A percentile compares a stretch with the other conserved stretches of the same genome.
phyloP scores from a whole-genome alignment of 108 stramenopile genomes.

The Skeletonema marinoi region DNA sequence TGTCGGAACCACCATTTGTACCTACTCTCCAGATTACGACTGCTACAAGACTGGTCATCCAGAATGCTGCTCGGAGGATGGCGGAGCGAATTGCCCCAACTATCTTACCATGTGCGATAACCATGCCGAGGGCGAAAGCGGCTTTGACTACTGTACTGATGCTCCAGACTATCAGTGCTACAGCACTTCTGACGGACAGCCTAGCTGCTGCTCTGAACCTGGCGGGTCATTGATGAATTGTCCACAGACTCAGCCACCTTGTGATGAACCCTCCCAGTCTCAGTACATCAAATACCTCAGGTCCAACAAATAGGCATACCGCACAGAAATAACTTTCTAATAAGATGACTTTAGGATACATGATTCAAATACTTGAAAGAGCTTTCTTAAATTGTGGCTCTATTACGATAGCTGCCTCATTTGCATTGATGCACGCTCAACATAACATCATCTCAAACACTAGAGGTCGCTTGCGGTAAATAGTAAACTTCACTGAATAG shows the following conservation, averaged over 20 bases:
- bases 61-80: background rate
- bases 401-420: no score
- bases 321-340: no score
- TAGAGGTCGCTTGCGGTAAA: no score
- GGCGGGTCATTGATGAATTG: background rate
- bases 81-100: background rate
- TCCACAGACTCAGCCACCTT: slow-evolving; percentile 1
- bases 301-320: no score
- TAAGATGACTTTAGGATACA: no score
- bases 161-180: slow-evolving; percentile 16
- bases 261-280: background rate
- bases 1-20: background rate
- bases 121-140: background rate
- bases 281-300: no score
- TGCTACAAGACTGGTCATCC: slow-evolving; percentile 8
- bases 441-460: no score
- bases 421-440: no score
- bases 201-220: slow-evolving; percentile 5
- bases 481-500: no score
- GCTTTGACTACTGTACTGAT: background rate
- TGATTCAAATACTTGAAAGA: no score
- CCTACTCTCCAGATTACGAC: slow-evolving; percentile 4
- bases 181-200: background rate
- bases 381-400: no score
- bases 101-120: background rate